phyloP scores from a whole-genome alignment of 228 moss, liverwort and hornwort genomes.

The Sphagnum magellanicum region DNA sequence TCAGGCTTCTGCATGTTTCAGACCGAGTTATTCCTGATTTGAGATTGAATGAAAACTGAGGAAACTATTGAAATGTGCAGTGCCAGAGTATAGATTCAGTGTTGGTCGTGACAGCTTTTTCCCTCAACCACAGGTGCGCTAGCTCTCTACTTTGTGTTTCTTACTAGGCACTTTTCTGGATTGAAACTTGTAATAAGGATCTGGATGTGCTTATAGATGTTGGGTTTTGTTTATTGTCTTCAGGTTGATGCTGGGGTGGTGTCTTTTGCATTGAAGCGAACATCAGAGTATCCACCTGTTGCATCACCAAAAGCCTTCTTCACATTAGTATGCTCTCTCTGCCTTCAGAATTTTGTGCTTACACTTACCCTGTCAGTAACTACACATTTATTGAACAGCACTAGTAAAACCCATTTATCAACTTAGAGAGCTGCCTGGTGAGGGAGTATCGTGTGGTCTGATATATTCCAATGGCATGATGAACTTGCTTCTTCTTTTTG shows the following conservation, averaged over 20 bases:
- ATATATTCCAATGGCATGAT: too few species aligned
- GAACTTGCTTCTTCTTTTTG: too few species aligned
- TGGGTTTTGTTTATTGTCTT: neutral
- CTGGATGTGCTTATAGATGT: neutral
- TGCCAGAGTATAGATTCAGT: slow-evolving; percentile 77
- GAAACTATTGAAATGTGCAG: slow-evolving; percentile 30
- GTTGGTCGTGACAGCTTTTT: slow-evolving; percentile 77
- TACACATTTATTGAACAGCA: too few species aligned
- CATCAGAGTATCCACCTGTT: slow-evolving; percentile 71
- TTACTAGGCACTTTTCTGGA: neutral
- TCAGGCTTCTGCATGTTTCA: too few species aligned
- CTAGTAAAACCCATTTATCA: too few species aligned
- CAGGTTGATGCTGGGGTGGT: slow-evolving; percentile 95
- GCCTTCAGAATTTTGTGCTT: too few species aligned
- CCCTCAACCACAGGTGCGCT: slow-evolving; percentile 68
- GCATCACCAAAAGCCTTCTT: slow-evolving; percentile 64
- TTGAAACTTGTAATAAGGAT: neutral
- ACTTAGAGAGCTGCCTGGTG: too few species aligned
- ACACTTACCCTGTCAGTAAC: too few species aligned
- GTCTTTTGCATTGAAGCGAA: slow-evolving; percentile 66
- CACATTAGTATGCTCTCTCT: slow-evolving; percentile 44
- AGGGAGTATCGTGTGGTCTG: too few species aligned
- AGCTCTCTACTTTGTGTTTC: neutral
- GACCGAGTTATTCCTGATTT: too few species aligned
- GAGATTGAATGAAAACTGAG: too few species aligned